Percentiles rank a stretch among this genome's conserved stretches.
phyloP scores from a whole-genome alignment of 2,329 filamentous ascomycete genomes.

The Hymenoscyphus repandus region DNA sequence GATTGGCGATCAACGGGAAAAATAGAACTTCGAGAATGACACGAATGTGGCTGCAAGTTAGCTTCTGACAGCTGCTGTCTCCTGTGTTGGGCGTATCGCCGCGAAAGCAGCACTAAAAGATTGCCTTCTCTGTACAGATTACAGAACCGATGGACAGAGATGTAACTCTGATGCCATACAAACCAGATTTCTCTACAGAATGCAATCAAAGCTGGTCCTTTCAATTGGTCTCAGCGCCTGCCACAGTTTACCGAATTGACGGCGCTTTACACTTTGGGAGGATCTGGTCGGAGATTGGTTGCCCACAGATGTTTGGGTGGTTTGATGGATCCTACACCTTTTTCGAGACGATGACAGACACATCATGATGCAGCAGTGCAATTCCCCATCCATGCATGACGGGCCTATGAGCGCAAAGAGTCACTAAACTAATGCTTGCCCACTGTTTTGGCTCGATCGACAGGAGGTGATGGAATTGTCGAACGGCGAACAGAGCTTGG shows the following conservation, averaged over 20 bases:
- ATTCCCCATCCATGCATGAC: slow-evolving; percentile 12
- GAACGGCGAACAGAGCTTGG: slow-evolving; percentile 13
- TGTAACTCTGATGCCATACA: too few species aligned
- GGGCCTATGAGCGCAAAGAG: not conserved
- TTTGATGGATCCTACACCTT: slow-evolving; percentile 18
- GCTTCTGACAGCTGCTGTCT: slow-evolving; percentile 13
- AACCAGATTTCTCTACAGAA: too few species aligned
- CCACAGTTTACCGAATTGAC: not conserved
- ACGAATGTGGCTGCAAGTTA: slow-evolving; percentile 12
- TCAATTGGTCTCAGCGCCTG: not conserved
- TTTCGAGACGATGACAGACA: slow-evolving; percentile 22
- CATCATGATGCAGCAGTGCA: slow-evolving; percentile 27
- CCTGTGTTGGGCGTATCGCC: slow-evolving; percentile 20
- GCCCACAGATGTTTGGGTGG: slow-evolving; percentile 6
- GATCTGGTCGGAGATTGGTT: slow-evolving; percentile 27
- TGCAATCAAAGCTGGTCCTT: too few species aligned
- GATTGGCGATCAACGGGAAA: slow-evolving; percentile 16
- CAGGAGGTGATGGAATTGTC: slow-evolving; percentile 18
- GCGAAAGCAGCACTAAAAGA: too few species aligned
- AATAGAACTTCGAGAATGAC: slow-evolving; percentile 20
- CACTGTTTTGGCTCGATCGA: slow-evolving; percentile 15
- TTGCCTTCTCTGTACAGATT: too few species aligned
- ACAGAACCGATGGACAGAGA: too few species aligned
- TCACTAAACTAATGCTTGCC: not conserved
- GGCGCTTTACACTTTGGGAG: not conserved